Percentiles rank a stretch among this genome's conserved stretches.
These are phyloP conservation scores for Warburgia ugandensis DNA, from an alignment of 164 flowering plant species.

Conservation along the genomic window DNA sequence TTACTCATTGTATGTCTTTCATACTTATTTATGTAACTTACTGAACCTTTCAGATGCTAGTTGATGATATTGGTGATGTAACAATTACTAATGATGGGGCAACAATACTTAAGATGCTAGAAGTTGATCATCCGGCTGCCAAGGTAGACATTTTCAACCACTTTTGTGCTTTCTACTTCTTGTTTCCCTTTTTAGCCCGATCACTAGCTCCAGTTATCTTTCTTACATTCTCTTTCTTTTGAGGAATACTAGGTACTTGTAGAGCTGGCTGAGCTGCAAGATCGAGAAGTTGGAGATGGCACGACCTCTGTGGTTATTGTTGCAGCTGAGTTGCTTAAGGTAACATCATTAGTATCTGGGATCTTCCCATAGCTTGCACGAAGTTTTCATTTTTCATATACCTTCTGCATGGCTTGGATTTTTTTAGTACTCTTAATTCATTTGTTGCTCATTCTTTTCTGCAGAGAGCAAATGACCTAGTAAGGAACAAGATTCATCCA, in stretches of 20 bases:
- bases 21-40: no score
- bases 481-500: conserved; percentile 89
- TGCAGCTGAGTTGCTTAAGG: conserved; percentile 98
- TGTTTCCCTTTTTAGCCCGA: neutral
- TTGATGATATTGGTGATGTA: conserved; percentile 99
- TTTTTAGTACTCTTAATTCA: neutral
- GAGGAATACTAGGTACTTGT: conserved; percentile 61
- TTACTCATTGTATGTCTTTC: no score
- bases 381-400: no score
- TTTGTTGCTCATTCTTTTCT: conserved; percentile 1
- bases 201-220: no score
- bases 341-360: no score
- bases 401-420: no score
- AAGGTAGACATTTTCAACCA: no score
- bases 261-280: conserved; percentile 99
- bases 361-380: neutral
- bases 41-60: conserved; percentile 71
- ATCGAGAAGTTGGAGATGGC: conserved; percentile 98
- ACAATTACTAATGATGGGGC: conserved; percentile 99
- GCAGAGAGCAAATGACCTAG: conserved; percentile 97
- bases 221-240: conserved; percentile 1
- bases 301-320: conserved; percentile 97
- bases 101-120: conserved; percentile 94
- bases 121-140: conserved; percentile 99
- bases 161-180: conserved; percentile 6